Evolutionary conservation across 768 basidiomycete genomes (phyloP).

Genomic region (Serpula lacrymans): DNA sequence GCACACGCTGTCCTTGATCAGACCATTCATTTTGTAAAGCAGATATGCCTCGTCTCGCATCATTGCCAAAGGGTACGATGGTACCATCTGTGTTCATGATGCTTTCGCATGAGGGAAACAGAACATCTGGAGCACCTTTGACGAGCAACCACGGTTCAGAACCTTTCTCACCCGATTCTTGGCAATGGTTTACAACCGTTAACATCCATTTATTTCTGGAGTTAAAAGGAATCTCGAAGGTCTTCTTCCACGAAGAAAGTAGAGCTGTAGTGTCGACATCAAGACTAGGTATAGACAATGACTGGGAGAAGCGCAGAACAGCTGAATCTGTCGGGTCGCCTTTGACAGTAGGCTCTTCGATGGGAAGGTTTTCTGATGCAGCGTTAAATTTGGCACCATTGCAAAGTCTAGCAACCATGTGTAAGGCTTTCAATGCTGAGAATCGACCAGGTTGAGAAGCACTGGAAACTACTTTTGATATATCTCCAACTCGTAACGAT

Average conservation of each 20-base stretch:
- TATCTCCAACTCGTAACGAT: conserved; percentile 16
- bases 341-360: conserved; percentile 33
- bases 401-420: conserved; percentile 49
- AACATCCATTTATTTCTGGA: conserved; percentile 62
- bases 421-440: conserved; percentile 26
- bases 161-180: conserved; percentile 15
- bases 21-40: conserved; percentile 41
- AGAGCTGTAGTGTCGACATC: conserved; percentile 20
- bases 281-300: conserved; percentile 19
- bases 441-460: conserved; percentile 10
- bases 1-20: conserved; percentile 49
- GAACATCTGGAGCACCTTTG: conserved; percentile 61
- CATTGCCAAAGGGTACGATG: conserved; percentile 27
- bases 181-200: conserved; percentile 30
- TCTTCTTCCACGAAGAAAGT: conserved; percentile 17
- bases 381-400: conserved; percentile 53
- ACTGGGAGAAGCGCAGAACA: conserved; percentile 46
- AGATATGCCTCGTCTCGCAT: conserved; percentile 16
- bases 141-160: conserved; percentile 35
- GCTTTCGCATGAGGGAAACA: conserved; percentile 37
- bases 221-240: conserved; percentile 41
- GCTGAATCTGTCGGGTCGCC: conserved; percentile 55
- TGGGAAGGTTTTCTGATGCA: conserved; percentile 16
- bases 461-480: conserved; percentile 12
- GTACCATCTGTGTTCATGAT: conserved; percentile 31